Percentiles rank a stretch among this genome's conserved stretches.
phyloP scores from a whole-genome alignment of 192 early-diverging fungal species.

The Backusella tuberculispora region DNA sequence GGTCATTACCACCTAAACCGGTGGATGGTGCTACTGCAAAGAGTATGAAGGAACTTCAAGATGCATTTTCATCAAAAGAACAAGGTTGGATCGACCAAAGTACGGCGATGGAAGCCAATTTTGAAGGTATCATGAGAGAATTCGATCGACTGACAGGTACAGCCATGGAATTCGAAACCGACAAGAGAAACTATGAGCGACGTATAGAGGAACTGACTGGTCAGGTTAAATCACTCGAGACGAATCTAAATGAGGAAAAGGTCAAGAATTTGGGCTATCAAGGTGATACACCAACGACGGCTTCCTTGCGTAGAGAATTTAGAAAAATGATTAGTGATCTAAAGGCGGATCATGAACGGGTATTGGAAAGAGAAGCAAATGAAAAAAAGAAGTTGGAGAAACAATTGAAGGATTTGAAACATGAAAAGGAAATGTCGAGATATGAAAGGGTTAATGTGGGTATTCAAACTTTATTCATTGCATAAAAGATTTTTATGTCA shows the following conservation, averaged over 20 bases:
- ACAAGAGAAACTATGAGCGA: constrained; percentile 40
- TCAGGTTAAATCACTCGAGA: constrained; percentile 34
- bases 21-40: background rate
- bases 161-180: constrained; percentile 47
- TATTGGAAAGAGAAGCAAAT: constrained; percentile 48
- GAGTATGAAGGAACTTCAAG: constrained; percentile 1
- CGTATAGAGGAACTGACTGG: constrained; percentile 37
- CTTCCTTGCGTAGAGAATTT: constrained; percentile 59
- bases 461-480: constrained; percentile 39
- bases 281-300: constrained; percentile 43
- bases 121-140: constrained; percentile 50
- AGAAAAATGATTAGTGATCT: constrained; percentile 54
- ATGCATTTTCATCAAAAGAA: constrained; percentile 17
- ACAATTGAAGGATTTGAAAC: constrained; percentile 45
- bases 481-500: background rate
- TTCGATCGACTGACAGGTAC: constrained; percentile 51
- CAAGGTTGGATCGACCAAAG: constrained; percentile 37
- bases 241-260: constrained; percentile 41
- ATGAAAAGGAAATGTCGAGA: constrained; percentile 46
- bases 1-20: too few species aligned
- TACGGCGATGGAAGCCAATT: constrained; percentile 40
- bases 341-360: constrained; percentile 53
- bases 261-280: constrained; percentile 40
- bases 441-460: constrained; percentile 44
- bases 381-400: constrained; percentile 53